A percentile compares a stretch with the other conserved stretches of the same genome.
Conservation (phyloP, 163 green algal species). For the Scenedesmus sp. region DNA sequence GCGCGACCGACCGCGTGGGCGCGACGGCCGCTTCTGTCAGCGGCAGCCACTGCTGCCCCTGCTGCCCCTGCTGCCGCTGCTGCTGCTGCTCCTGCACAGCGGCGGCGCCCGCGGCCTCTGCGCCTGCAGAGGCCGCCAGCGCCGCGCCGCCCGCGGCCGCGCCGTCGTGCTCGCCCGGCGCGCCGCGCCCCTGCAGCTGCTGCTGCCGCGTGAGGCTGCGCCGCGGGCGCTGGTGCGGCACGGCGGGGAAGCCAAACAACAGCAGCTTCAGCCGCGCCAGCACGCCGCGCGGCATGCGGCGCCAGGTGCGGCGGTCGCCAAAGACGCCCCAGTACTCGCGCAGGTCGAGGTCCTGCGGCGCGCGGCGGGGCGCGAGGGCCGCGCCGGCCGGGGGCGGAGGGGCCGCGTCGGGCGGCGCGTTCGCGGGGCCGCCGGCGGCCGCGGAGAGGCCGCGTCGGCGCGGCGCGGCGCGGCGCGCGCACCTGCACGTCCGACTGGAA, state of each 20-base stretch:
- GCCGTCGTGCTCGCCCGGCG: neutral
- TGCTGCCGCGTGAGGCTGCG: constrained; percentile 16
- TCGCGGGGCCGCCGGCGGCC: no score
- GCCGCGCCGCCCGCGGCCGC: no score
- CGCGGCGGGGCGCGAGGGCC: no score
- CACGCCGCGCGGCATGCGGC: constrained; percentile 54
- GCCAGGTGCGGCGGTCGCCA: constrained; percentile 65
- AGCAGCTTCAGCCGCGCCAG: constrained; percentile 52
- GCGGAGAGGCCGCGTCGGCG: neutral
- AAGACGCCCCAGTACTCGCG: constrained; percentile 73
- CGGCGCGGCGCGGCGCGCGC: no score
- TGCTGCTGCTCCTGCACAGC: constrained; percentile 12
- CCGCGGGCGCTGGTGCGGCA: constrained; percentile 25
- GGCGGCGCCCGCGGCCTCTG: no score
- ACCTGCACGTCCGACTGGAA: constrained; percentile 70
- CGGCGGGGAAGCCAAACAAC: constrained; percentile 53
- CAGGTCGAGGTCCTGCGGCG: constrained; percentile 60
- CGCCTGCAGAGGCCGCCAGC: constrained; percentile 1
- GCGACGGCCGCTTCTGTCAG: constrained; percentile 12
- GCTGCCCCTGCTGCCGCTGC: constrained; percentile 9
- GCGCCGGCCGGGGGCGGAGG: no score
- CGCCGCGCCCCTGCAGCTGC: constrained; percentile 10
- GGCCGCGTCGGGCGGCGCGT: neutral
- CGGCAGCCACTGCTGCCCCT: constrained; percentile 17
- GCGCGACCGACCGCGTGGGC: neutral